Evolutionary conservation across 371 early-diverging fungal genomes (phyloP), one percentile per base, ranked within the genome.

Genomic region (Furculomyces boomerangus): DNA sequence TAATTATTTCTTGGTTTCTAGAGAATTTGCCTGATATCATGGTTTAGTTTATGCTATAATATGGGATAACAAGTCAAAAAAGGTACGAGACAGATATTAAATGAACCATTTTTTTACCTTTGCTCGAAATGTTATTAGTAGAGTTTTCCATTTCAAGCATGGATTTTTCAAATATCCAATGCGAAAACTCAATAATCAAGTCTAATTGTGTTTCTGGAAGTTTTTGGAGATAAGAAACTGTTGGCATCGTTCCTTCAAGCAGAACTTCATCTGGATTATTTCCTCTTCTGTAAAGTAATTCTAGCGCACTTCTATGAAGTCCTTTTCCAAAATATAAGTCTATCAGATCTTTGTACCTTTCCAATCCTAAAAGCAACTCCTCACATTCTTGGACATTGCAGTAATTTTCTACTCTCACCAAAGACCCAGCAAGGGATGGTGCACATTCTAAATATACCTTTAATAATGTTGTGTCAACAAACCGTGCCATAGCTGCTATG

Each of bases 301-400:
- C 82, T 26, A 93, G 72, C 0, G 93, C 91, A 57, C 84, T 82
- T 27, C 76, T 75, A 64, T 91, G 92, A 32, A 86, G 73, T 3
- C 84, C 86, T 60, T 90, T 90, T 57, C 86, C 83, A 32, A 81
- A 77, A 65, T 90, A 95, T 45, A 93, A 74, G 59, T 93, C 93
- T 8, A 92, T 81, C 27, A 95, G 67, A 62, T 91, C 91, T 37
- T 73, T 69, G 61, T 81, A 81, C 70, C 86, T 88, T 76, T 79
- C 75, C 57, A 76, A 76, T 48, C 82, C 75, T 44, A 77, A 66
- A 55, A 95, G 68, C 16, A 93, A 73, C 22, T 62, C 71, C 60
- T 92, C 92, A 35, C 80, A 76, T 55, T 84, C 83, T 55, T 81
- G 76, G 2, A 92, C 75, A 59, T 91, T 83, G 60, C 91, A 91